These are phyloP conservation scores for Erysimum cheiri DNA, from an alignment of 441 rosid genomes.

Conservation along the genomic window DNA sequence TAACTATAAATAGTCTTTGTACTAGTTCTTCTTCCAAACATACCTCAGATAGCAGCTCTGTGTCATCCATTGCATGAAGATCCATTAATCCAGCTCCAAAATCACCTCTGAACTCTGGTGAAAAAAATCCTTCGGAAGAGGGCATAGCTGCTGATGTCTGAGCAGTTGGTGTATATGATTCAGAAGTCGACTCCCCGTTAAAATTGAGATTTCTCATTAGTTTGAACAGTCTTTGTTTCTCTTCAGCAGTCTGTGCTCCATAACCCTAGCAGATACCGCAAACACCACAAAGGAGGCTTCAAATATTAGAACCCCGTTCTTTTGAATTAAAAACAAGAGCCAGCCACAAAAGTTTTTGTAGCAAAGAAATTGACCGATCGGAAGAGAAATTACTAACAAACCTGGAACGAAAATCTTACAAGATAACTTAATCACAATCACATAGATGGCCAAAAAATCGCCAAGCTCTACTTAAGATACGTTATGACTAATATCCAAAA, in stretches of 20 bases:
- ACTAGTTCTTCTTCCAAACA: slow-evolving; percentile 17
- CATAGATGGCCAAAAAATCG: background rate
- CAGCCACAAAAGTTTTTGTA: background rate
- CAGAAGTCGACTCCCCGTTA: slow-evolving; percentile 87
- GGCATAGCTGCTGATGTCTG: slow-evolving; percentile 65
- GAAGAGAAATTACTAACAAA: slow-evolving; percentile 21
- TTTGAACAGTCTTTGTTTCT: slow-evolving; percentile 93
- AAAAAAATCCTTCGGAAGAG: slow-evolving; percentile 78
- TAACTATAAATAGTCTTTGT: slow-evolving; percentile 9
- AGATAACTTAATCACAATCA: slow-evolving; percentile 20
- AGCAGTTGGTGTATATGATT: slow-evolving; percentile 69
- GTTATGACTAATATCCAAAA: slow-evolving; percentile 6
- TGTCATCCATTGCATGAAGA: slow-evolving; percentile 99
- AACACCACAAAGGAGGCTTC: slow-evolving; percentile 18
- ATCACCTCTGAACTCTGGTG: slow-evolving; percentile 94
- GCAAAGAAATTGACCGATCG: background rate
- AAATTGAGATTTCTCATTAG: slow-evolving; percentile 96
- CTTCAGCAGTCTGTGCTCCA: slow-evolving; percentile 96
- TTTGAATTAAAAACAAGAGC: background rate
- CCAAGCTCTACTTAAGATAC: background rate
- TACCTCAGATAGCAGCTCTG: slow-evolving; percentile 98
- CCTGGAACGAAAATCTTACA: slow-evolving; percentile 2
- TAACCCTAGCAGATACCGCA: slow-evolving; percentile 61
- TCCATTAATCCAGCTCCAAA: slow-evolving; percentile 99
- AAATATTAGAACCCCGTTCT: slow-evolving; percentile 16